Percentiles rank a stretch among this genome's conserved stretches.
These are phyloP conservation scores for Exophiala spinifera DNA, from an alignment of 2,329 filamentous ascomycete species.

Conservation along the genomic window DNA sequence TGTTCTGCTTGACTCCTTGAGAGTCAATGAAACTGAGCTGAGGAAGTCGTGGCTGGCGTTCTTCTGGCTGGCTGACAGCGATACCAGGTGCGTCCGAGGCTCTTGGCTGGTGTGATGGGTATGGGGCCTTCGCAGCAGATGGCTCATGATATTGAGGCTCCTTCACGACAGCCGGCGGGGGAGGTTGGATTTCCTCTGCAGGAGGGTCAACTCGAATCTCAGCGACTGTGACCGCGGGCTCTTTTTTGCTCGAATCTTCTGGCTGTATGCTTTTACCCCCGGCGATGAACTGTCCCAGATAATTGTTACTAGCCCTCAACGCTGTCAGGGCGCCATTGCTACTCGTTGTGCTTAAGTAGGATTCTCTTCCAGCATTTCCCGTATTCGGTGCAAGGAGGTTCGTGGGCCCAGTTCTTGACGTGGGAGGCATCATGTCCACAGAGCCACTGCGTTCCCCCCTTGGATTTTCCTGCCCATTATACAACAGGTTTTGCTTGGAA, in stretches of 20 bases:
- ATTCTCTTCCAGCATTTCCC: conserved; percentile 17
- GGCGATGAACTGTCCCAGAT: conserved; percentile 39
- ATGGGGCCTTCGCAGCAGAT: neutral
- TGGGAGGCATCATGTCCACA: neutral
- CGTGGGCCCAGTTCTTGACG: conserved; percentile 5
- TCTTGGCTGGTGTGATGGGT: neutral
- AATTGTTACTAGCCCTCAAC: conserved; percentile 38
- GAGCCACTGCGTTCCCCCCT: conserved; percentile 34
- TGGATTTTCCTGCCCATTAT: conserved; percentile 59
- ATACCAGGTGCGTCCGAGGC: conserved; percentile 6
- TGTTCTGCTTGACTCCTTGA: conserved; percentile 9
- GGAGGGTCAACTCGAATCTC: conserved; percentile 19
- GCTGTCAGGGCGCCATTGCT: conserved; percentile 32
- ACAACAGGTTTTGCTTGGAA: conserved; percentile 52
- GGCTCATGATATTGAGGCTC: conserved; percentile 1
- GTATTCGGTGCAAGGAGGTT: conserved; percentile 22
- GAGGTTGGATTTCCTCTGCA: conserved; percentile 20
- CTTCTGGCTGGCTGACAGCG: conserved; percentile 7
- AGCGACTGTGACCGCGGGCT: conserved; percentile 19
- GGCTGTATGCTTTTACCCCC: conserved; percentile 27
- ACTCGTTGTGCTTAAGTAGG: conserved; percentile 28
- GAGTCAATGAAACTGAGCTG: conserved; percentile 22
- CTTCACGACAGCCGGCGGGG: conserved; percentile 23
- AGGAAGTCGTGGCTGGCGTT: conserved; percentile 15
- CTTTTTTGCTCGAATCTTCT: conserved; percentile 13